Evolutionary conservation across 2,329 filamentous ascomycete genomes (phyloP), one percentile per base, ranked within the genome.

Genomic region (Aureobasidium vineae): DNA sequence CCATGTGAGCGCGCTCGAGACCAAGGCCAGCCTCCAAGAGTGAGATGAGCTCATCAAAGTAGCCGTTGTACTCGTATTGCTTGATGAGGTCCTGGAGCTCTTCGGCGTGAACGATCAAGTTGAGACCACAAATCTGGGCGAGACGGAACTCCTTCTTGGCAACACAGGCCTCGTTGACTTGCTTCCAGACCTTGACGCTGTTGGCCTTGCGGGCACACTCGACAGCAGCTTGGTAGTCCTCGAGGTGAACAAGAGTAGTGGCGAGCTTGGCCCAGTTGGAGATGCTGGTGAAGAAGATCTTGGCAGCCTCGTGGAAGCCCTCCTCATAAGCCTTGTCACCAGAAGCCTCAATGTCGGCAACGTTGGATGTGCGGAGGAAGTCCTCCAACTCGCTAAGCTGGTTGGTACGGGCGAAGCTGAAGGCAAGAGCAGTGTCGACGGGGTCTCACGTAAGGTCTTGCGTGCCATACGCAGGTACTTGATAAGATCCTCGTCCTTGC

Each of bases 181-280:
- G 91, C 81, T 95, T 96, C 95, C 95, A 99, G 63, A 99, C 95
- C 83, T 96, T 97, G 80, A 97, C 93, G 79, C 92, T 98, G 84
- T 98, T 99, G 73, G 95, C 95, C 82, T 99, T 98, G 77, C 95
- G 91, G 31, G 96, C 95, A 75, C 92, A 97, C 78, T 99, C 95
- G 49, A 99, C 95, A 53, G 95, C 95, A 72, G 92, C 92, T 79
- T 99, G 96, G 82, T 99, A 98, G 72, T 99, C 95, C 70, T 89
- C 90, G 7, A 99, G 87, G 78, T 98, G 92, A n/a, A 99, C 95
- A 68, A 98, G 86, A 13, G 95, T 99, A 13, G 95, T 98, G 16
- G 95, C 93, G 73, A 99, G 88, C 84, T 99, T 99, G 66, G 94
- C 94, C 95, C 95, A 99, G 85, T 99, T 99, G 65, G 95, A 99